These are phyloP conservation scores for Acanthamoeba healyi DNA, from an alignment of 208 protist genomes.

Conservation along the genomic window DNA sequence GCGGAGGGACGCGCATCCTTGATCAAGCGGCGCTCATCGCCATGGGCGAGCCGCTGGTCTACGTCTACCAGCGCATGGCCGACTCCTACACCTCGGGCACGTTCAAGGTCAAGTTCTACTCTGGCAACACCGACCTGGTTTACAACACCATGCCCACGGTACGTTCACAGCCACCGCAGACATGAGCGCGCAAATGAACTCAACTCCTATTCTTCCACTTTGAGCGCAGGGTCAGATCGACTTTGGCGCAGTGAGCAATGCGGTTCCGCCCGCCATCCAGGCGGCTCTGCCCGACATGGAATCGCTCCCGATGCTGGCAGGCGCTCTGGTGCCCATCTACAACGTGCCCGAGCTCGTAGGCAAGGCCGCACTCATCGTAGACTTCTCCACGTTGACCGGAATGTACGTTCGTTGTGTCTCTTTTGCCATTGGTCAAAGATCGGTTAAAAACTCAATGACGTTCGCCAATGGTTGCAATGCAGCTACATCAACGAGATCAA, in stretches of 20 bases:
- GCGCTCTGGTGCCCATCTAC: background rate
- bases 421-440: no score
- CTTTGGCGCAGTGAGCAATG: background rate
- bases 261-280: background rate
- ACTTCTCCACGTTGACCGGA: background rate
- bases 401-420: no score
- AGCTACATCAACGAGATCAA: background rate
- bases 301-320: background rate
- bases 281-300: background rate
- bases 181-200: background rate
- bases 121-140: background rate
- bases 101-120: background rate
- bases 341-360: background rate
- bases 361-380: background rate
- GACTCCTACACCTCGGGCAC: background rate
- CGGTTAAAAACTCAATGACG: no score
- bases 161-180: background rate
- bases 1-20: background rate
- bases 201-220: background rate
- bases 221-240: background rate
- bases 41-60: background rate
- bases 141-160: slow-evolving; percentile 5
- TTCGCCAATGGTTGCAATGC: no score
- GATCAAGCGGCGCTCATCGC: background rate
- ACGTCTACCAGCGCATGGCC: background rate